Evolutionary conservation across 2,329 filamentous ascomycete genomes (phyloP).

Genomic region (Elsinoe arachidis): DNA sequence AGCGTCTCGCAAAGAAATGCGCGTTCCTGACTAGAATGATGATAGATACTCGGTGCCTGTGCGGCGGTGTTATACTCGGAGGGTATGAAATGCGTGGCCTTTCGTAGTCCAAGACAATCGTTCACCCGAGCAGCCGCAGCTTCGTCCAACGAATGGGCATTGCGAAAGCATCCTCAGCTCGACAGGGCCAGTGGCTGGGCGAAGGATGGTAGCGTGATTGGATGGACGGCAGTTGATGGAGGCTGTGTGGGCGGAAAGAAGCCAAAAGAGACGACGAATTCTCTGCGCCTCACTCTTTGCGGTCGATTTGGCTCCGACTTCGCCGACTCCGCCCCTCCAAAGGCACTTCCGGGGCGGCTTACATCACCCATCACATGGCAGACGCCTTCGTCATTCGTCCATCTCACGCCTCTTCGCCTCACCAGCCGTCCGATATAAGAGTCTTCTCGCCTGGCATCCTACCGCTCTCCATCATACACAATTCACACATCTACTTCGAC

Average conservation of each 20-base stretch:
- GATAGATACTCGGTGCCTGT: background rate
- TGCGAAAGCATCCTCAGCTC: constrained; percentile 1
- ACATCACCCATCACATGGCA: background rate
- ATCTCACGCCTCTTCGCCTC: background rate
- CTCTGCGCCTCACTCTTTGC: constrained; percentile 5
- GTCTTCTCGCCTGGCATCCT: background rate
- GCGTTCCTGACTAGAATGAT: background rate
- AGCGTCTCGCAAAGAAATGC: background rate
- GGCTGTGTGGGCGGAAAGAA: background rate
- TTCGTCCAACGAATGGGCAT: background rate
- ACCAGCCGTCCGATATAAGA: background rate
- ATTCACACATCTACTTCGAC: background rate
- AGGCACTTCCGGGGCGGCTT: background rate
- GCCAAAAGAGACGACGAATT: background rate
- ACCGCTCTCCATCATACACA: background rate
- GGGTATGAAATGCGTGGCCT: constrained; percentile 1
- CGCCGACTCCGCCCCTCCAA: constrained; percentile 2
- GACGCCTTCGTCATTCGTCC: constrained; percentile 7
- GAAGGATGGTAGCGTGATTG: background rate
- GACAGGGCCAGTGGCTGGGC: constrained; percentile 8
- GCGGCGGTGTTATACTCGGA: background rate
- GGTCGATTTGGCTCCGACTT: background rate
- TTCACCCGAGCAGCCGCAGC: constrained; percentile 5
- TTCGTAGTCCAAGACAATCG: constrained; percentile 7
- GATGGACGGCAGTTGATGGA: background rate